Conservation (phyloP, 2,329 filamentous ascomycete species). For the Hirsutella thompsonii region DNA sequence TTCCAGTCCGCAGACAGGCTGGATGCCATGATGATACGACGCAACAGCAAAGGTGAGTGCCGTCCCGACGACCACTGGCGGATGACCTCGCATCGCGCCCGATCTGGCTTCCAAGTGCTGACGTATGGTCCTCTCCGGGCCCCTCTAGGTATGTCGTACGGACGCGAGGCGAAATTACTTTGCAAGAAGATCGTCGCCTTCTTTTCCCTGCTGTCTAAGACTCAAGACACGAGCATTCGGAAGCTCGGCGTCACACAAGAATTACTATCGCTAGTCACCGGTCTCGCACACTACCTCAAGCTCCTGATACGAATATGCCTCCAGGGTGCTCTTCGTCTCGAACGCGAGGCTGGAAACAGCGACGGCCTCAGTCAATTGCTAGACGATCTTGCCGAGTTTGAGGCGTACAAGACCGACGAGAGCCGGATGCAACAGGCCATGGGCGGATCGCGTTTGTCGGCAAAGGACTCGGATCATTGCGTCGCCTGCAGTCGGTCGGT, state of each 20-base stretch:
- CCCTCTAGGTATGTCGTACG: slow-evolving; percentile 67
- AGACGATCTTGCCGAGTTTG: slow-evolving; percentile 72
- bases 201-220: slow-evolving; percentile 88
- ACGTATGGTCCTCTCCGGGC: neutral
- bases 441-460: slow-evolving; percentile 53
- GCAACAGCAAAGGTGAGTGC: slow-evolving; percentile 61
- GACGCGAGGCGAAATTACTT: slow-evolving; percentile 92
- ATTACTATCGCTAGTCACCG: slow-evolving; percentile 91
- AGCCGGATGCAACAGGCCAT: slow-evolving; percentile 52
- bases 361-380: slow-evolving; percentile 75
- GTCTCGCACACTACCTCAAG: slow-evolving; percentile 93
- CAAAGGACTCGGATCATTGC: slow-evolving; percentile 76
- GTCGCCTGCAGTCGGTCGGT: slow-evolving; percentile 71
- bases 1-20: slow-evolving; percentile 82
- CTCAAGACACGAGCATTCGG: slow-evolving; percentile 77
- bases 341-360: slow-evolving; percentile 64
- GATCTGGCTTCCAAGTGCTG: neutral
- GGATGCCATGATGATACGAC: slow-evolving; percentile 55
- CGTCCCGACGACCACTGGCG: neutral
- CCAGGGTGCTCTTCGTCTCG: slow-evolving; percentile 81
- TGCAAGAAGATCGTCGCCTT: slow-evolving; percentile 99
- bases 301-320: slow-evolving; percentile 93
- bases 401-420: slow-evolving; percentile 61
- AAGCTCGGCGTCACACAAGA: slow-evolving; percentile 96
- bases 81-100: neutral